Conservation (phyloP, 2,329 filamentous ascomycete genomes). For the Exophiala mesophila region DNA sequence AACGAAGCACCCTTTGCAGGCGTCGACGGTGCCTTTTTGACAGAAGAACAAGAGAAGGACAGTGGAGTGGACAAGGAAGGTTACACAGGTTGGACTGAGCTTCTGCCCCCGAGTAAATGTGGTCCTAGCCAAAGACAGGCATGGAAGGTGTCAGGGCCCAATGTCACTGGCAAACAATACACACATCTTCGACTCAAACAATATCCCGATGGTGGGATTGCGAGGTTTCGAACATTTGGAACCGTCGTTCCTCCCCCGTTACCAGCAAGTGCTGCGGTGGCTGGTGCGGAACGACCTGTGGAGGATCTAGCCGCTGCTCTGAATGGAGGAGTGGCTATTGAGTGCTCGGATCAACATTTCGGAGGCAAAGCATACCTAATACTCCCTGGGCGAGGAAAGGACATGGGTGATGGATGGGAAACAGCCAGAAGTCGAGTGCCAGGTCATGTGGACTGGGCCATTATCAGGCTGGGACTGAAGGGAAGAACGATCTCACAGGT, state of each 20-base stretch:
- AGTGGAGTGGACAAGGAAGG: conserved; percentile 30
- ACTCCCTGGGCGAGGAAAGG: conserved; percentile 39
- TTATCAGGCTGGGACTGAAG: conserved; percentile 37
- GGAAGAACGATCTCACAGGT: conserved; percentile 34
- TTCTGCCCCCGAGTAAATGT: conserved; percentile 36
- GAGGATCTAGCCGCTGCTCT: conserved; percentile 41
- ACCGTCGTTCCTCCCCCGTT: conserved; percentile 35
- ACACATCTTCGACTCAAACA: conserved; percentile 42
- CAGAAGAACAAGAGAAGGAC: conserved; percentile 27
- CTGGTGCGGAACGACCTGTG: conserved; percentile 18
- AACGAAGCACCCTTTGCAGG: conserved; percentile 42
- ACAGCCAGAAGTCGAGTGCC: conserved; percentile 36
- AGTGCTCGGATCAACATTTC: conserved; percentile 40
- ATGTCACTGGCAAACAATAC: conserved; percentile 31
- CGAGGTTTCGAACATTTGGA: conserved; percentile 40
- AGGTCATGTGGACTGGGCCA: conserved; percentile 41
- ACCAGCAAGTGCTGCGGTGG: conserved; percentile 10
- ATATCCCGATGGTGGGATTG: conserved; percentile 45
- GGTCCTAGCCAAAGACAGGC: conserved; percentile 40
- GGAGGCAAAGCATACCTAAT: conserved; percentile 38
- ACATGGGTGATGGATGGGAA: conserved; percentile 45
- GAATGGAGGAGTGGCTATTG: conserved; percentile 37
- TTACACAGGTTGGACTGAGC: conserved; percentile 36
- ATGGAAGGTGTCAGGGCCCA: conserved; percentile 32
- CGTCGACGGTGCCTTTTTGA: conserved; percentile 33